Evolutionary conservation across 768 basidiomycete species (phyloP), one percentile per base, ranked within the genome.

Genomic region (Tephrocybe sp.): DNA sequence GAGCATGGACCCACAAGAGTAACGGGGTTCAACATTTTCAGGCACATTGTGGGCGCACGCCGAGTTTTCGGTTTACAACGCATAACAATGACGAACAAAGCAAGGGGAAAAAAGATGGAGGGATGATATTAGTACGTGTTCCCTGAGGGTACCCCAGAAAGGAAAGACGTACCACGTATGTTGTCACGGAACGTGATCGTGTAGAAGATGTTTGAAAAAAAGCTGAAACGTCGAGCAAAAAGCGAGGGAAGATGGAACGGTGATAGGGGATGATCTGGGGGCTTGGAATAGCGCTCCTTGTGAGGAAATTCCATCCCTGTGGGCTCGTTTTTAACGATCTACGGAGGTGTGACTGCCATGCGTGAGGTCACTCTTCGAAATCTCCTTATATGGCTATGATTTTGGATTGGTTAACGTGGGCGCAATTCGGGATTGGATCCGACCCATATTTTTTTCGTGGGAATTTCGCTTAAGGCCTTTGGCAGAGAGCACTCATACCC

Each of bases 391-490:
- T 44, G 42, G 54, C 16, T 34, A 60, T 57, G 54, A 51, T 20
- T 4, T n/a, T 8, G 16, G 60, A 61, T 61, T 60, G 54, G 56
- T 54, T 7, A 55, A 62, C 54, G 45, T 50, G 47, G 45, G 30
- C 16, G 38, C 36, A 48, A 59, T 35, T 53, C 60, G 60, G 62
- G 63, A 66, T 66, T 66, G 64, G 53, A 32, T 50, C 64, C 59
- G 63, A 61, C 61, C 61, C 56, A 64, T 50, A 50, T 65, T 62
- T 61, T 55, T 68, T 51, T 49, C 42, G 52, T 56, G 57, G 10
- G 60, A 60, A 54, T 45, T 45, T 48, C 45, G 49, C 45, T 51
- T 55, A 45, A 43, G 40, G 16, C 16, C 49, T 51, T 39, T 57
- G 39, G 55, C 55, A 48, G 55, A 57, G 56, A 33, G 34, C 13